phyloP scores from a whole-genome alignment of 192 early-diverging fungal genomes.

The Bifiguratus adelaidae region DNA sequence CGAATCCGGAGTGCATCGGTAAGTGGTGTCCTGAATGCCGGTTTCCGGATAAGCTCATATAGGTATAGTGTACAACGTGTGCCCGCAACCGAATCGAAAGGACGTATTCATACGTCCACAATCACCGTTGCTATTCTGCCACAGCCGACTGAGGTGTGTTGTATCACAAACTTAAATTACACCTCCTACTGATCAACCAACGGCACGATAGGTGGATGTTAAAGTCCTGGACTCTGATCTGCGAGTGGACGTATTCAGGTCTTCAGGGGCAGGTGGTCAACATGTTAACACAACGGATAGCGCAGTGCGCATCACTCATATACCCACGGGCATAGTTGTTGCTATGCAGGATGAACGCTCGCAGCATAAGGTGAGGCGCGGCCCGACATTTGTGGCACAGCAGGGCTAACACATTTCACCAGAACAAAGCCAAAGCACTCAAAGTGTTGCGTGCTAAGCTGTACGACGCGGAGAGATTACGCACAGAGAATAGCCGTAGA shows the following conservation, averaged over 20 bases:
- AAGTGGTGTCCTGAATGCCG: not conserved
- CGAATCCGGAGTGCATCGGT: slow-evolving; percentile 67
- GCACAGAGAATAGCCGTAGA: slow-evolving; percentile 40
- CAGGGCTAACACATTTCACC: too few relatives aligned
- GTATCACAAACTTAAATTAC: not conserved
- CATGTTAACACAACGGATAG: slow-evolving; percentile 95
- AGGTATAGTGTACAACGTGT: slow-evolving; percentile 75
- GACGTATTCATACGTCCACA: slow-evolving; percentile 69
- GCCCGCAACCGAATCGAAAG: slow-evolving; percentile 66
- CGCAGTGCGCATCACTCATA: slow-evolving; percentile 87
- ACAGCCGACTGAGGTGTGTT: slow-evolving; percentile 47
- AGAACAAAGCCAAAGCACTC: slow-evolving; percentile 84
- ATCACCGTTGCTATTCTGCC: slow-evolving; percentile 72
- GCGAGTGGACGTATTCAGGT: slow-evolving; percentile 60
- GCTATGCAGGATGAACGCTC: slow-evolving; percentile 87
- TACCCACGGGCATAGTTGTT: slow-evolving; percentile 82
- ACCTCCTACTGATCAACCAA: not conserved
- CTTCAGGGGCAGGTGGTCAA: slow-evolving; percentile 80
- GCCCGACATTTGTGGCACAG: too few relatives aligned
- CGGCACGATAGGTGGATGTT: slow-evolving; percentile 34
- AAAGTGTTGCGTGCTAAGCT: slow-evolving; percentile 71
- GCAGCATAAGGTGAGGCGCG: slow-evolving; percentile 54
- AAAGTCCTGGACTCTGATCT: slow-evolving; percentile 56
- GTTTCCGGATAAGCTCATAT: too few relatives aligned
- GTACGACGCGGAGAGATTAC: slow-evolving; percentile 56